phyloP scores from a whole-genome alignment of 306 rosid species.

The Prunus mongolica region DNA sequence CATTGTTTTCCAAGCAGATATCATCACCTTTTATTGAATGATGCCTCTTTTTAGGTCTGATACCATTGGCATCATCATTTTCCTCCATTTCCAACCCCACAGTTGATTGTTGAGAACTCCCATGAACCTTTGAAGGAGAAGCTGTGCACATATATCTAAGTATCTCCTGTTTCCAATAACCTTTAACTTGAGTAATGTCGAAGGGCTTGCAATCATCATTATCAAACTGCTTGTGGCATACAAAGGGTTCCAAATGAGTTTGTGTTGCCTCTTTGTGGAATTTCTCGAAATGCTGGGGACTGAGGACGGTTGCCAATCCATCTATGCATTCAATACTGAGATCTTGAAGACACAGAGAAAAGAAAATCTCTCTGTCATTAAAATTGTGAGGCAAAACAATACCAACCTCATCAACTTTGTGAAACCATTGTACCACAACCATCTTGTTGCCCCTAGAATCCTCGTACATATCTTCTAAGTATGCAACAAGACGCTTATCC shows the following conservation, averaged over 20 bases:
- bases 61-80: constrained; percentile 14
- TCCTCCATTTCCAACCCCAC: constrained; percentile 40
- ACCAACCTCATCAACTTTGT: constrained; percentile 97
- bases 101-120: constrained; percentile 40
- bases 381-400: constrained; percentile 69
- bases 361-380: constrained; percentile 93
- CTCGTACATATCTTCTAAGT: constrained; percentile 89
- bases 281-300: constrained; percentile 68
- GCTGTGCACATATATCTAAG: constrained; percentile 50
- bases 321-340: constrained; percentile 97
- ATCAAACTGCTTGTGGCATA: constrained; percentile 61
- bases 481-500: constrained; percentile 79
- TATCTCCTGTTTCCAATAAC: constrained; percentile 87
- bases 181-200: constrained; percentile 70
- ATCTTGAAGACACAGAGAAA: constrained; percentile 94
- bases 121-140: constrained; percentile 38
- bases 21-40: constrained; percentile 25
- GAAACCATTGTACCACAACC: constrained; percentile 98
- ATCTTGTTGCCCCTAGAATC: constrained; percentile 90
- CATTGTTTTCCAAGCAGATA: background rate
- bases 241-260: constrained; percentile 51
- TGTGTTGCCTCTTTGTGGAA: constrained; percentile 52
- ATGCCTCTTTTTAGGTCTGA: constrained; percentile 64
- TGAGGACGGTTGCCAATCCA: constrained; percentile 85
- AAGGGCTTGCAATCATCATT: constrained; percentile 64